These are phyloP conservation scores for Curvularia lunata DNA, from an alignment of 2,329 filamentous ascomycete genomes.

Conservation along the genomic window DNA sequence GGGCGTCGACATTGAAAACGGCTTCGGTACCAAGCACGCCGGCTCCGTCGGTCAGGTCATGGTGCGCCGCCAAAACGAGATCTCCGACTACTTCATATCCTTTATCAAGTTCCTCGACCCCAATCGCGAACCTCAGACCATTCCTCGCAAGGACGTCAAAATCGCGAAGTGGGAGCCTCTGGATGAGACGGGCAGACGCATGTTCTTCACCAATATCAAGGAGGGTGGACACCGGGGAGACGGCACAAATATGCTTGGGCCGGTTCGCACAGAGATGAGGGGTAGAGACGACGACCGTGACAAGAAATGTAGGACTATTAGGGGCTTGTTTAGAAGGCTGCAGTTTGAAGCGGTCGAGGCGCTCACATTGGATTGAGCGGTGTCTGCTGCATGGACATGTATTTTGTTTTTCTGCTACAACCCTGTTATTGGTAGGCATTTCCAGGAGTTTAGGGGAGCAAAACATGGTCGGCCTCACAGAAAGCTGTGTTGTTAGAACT, in stretches of 20 bases:
- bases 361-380: constrained; percentile 15
- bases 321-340: constrained; percentile 34
- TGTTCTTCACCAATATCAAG: constrained; percentile 43
- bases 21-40: constrained; percentile 44
- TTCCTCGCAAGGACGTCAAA: constrained; percentile 4
- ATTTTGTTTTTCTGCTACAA: background rate
- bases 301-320: constrained; percentile 25
- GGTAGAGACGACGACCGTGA: constrained; percentile 30
- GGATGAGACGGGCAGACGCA: constrained; percentile 27
- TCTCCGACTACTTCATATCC: constrained; percentile 42
- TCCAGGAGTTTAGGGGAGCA: constrained; percentile 1
- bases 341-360: constrained; percentile 35
- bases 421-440: constrained; percentile 1
- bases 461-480: background rate
- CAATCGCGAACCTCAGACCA: constrained; percentile 29
- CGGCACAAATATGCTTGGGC: constrained; percentile 28
- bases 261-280: constrained; percentile 33
- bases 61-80: constrained; percentile 35
- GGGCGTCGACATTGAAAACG: constrained; percentile 39
- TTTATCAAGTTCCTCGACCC: constrained; percentile 45
- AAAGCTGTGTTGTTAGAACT: background rate
- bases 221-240: constrained; percentile 32
- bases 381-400: background rate
- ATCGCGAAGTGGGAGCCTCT: constrained; percentile 33
- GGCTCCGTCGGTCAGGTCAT: constrained; percentile 44